phyloP scores from a whole-genome alignment of 352 stramenopile genomes.

The Globisporangium echinulatum region DNA sequence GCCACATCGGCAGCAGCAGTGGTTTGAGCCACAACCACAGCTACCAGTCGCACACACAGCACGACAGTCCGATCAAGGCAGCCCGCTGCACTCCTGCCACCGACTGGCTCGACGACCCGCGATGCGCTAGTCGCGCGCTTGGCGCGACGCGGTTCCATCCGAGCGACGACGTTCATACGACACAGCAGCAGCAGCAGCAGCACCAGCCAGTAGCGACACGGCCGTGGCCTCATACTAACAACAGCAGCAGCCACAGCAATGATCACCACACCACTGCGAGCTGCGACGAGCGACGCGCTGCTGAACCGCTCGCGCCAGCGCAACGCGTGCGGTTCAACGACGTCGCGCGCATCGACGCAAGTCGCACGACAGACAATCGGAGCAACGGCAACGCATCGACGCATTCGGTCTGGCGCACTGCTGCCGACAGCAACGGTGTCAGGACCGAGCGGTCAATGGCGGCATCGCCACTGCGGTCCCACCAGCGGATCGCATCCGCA shows the following conservation, averaged over 20 bases:
- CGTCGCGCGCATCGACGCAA: no score
- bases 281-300: neutral
- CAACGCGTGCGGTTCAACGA: no score
- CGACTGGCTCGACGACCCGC: no score
- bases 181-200: no score
- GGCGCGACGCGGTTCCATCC: no score
- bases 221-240: neutral
- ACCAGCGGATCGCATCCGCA: neutral
- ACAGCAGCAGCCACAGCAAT: neutral
- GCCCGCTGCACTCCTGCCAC: no score
- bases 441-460: neutral
- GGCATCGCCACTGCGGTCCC: neutral
- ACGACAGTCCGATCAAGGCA: no score
- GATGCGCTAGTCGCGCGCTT: no score
- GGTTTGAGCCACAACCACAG: neutral
- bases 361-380: no score
- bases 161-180: no score
- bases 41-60: neutral
- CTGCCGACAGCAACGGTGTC: neutral
- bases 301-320: no score
- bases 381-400: no score
- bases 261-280: neutral
- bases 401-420: neutral
- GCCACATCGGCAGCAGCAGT: neutral
- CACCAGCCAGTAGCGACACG: neutral